Evolutionary conservation across 1,284 basidiomycete species (phyloP).

Genomic region (Cryptococcus sp.): DNA sequence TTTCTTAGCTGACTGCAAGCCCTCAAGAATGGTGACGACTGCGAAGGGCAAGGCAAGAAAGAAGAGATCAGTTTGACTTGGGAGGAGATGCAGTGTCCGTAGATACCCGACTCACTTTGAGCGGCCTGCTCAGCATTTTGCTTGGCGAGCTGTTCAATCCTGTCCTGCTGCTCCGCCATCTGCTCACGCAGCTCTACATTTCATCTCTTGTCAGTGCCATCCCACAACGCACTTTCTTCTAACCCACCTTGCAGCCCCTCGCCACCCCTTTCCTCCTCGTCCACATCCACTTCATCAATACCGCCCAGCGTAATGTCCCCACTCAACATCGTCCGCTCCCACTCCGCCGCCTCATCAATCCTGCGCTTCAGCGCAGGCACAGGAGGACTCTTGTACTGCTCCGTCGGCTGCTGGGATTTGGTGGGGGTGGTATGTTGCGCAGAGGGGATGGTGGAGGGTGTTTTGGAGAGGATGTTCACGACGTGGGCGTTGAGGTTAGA

Average conservation of each 20-base stretch:
- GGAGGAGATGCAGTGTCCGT: too few species aligned
- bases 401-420: not conserved
- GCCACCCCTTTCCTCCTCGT: not conserved
- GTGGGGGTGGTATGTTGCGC: not conserved
- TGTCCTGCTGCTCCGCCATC: not conserved
- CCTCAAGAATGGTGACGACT: not conserved
- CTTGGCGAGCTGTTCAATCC: not conserved
- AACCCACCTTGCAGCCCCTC: not conserved
- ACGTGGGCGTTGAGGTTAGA: not conserved
- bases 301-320: not conserved
- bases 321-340: conserved; percentile 2
- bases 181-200: not conserved
- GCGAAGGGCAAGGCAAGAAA: not conserved
- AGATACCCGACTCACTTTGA: not conserved
- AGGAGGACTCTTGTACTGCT: not conserved
- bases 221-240: not conserved
- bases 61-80: too few species aligned
- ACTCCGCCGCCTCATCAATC: not conserved
- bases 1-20: not conserved
- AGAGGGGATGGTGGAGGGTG: not conserved
- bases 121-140: not conserved
- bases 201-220: not conserved
- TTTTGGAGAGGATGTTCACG: not conserved
- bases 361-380: not conserved
- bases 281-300: not conserved